These are phyloP conservation scores for Sporothrix brunneoviolacea DNA, from an alignment of 2,329 filamentous ascomycete species.

Conservation along the genomic window DNA sequence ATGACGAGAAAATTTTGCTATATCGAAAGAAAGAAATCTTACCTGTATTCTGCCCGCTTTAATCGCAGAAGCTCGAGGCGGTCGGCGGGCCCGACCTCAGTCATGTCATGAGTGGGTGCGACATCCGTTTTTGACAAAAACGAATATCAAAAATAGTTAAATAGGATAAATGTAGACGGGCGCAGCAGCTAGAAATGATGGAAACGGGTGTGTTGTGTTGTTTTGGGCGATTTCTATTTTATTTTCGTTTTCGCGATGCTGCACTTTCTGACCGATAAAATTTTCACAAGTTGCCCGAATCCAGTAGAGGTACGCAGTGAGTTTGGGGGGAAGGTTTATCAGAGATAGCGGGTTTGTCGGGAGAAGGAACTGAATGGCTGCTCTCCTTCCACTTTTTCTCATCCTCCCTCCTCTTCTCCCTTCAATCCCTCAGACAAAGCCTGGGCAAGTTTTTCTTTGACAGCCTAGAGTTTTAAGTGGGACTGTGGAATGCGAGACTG, in stretches of 20 bases:
- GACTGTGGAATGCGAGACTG: neutral
- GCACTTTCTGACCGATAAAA: constrained; percentile 15
- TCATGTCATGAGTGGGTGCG: constrained; percentile 62
- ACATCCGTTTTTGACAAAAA: constrained; percentile 64
- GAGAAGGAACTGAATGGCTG: neutral
- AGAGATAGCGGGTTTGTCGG: constrained; percentile 18
- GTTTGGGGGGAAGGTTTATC: constrained; percentile 21
- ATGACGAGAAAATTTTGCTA: constrained; percentile 44
- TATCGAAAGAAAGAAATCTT: constrained; percentile 37
- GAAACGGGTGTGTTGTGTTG: constrained; percentile 30
- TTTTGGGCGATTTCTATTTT: constrained; percentile 26
- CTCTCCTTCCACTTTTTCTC: neutral
- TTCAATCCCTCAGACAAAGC: neutral
- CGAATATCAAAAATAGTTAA: constrained; percentile 40
- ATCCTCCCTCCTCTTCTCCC: neutral
- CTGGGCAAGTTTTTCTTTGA: constrained; percentile 6
- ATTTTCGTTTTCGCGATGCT: constrained; percentile 19
- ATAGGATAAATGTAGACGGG: constrained; percentile 29
- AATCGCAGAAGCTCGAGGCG: constrained; percentile 59
- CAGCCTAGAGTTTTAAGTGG: constrained; percentile 11
- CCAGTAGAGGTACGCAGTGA: constrained; percentile 11
- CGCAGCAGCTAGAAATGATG: constrained; percentile 27
- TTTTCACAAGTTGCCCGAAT: constrained; percentile 18
- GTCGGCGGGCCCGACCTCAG: constrained; percentile 61
- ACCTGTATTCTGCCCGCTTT: constrained; percentile 58